Evolutionary conservation across 495 filamentous ascomycete species (phyloP), one percentile per base, ranked within the genome.

Genomic region (Sordaria brevicollis): DNA sequence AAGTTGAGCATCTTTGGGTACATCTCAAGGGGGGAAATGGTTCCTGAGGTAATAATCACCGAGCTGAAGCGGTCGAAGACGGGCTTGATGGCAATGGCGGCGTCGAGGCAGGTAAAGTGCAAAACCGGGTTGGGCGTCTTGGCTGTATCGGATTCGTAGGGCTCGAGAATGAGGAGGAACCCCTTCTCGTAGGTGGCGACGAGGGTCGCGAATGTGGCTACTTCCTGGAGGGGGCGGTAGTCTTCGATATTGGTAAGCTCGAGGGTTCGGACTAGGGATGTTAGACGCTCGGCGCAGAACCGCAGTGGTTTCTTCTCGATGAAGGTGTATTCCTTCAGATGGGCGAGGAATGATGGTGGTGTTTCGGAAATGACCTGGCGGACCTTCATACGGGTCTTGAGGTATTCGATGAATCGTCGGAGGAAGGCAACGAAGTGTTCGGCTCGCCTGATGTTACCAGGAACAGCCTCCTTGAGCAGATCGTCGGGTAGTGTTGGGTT

Each of bases 1-100:
- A 99, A 99, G 54, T 90, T 91, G 10, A 99, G 88, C 95, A 99
- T 97, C 74, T 97, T 97, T 0, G 96, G 96, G 77, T 98, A 99
- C 93, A 99, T 98, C 78, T 99, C 96, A 5, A 99, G 79, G 0
- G 96, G 96, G 0, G 95, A 97, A 67, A 99, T 90, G 4, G 96
- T 99, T 21, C 96, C 96, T 0, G 96, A 98, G 5, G 96, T 99
- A 78, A 99, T 97, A 79, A 99, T 94, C 68, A 99, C 96, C 7
- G 96, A 97, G 76, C 89, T 91, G 79, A 99, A 99, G 37, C 96
- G 90, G 68, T 99, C 95, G 76, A 98, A 96, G 9, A 99, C 93
- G 1, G 96, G 96, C 75, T 94, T 97, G 79, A 99, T 98, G 65
- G 96, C 96, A 71, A 99, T 99, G 5, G 96, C 95, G 17, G 96